These are phyloP conservation scores for Myxozyma neotropica DNA, from an alignment of 805 yeast species.

Conservation along the genomic window DNA sequence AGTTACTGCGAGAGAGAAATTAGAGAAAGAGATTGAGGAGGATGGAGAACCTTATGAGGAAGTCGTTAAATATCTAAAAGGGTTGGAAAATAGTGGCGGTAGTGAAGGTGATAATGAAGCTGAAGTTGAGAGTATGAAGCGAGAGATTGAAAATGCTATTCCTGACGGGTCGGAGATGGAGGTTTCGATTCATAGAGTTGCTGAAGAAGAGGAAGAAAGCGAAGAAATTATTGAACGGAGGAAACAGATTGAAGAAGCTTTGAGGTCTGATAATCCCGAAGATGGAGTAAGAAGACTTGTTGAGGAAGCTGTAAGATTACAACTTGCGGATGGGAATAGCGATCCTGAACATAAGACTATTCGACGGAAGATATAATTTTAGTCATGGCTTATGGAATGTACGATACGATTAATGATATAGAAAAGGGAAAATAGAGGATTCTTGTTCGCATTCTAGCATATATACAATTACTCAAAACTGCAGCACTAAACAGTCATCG, in stretches of 20 bases:
- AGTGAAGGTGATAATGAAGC: conserved; percentile 19
- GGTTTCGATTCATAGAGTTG: conserved; percentile 23
- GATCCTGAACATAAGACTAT: background rate
- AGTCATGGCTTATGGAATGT: too few relatives aligned
- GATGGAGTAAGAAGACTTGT: conserved; percentile 71
- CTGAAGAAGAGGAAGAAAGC: conserved; percentile 31
- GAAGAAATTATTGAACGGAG: conserved; percentile 45
- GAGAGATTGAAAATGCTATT: conserved; percentile 12
- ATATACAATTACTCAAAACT: background rate
- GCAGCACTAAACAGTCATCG: background rate
- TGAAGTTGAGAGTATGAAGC: conserved; percentile 23
- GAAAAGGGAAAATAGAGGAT: too few relatives aligned
- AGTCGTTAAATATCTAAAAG: conserved; percentile 61
- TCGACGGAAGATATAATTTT: background rate
- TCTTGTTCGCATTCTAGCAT: too few relatives aligned
- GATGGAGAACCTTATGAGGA: conserved; percentile 81
- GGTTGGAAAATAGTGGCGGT: conserved; percentile 45
- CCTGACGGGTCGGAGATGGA: conserved; percentile 25
- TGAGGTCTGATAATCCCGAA: conserved; percentile 80
- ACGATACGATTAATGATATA: too few relatives aligned
- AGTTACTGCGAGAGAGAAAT: conserved; percentile 49
- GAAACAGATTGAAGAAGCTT: conserved; percentile 64
- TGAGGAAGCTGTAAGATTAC: conserved; percentile 56
- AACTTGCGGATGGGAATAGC: conserved; percentile 13
- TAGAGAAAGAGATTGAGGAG: conserved; percentile 58